Conservation (phyloP, 2,329 filamentous ascomycete genomes). For the Monosporascus sp. region DNA sequence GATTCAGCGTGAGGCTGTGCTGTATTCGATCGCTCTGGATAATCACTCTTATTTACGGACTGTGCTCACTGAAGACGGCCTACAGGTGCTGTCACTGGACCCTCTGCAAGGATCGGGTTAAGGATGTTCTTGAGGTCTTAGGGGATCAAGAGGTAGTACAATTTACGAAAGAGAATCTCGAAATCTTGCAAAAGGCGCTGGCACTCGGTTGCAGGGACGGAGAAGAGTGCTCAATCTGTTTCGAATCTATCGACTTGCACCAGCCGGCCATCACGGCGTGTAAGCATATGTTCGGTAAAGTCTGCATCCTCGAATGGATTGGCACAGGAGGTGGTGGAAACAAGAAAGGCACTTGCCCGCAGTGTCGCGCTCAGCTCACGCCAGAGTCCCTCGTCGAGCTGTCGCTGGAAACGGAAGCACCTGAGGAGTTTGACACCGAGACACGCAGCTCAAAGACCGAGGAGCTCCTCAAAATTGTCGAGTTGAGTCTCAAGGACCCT, state of each 20-base stretch:
- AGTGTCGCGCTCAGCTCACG: slow-evolving; percentile 68
- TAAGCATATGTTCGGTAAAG: slow-evolving; percentile 71
- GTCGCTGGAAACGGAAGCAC: slow-evolving; percentile 42
- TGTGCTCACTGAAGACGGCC: background rate
- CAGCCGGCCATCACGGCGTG: slow-evolving; percentile 79
- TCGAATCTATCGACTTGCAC: slow-evolving; percentile 56
- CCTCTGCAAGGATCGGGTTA: slow-evolving; percentile 69
- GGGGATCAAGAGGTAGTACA: slow-evolving; percentile 62
- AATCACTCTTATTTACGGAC: background rate
- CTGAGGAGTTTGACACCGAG: slow-evolving; percentile 52
- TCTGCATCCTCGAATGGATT: slow-evolving; percentile 71
- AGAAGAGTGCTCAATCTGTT: slow-evolving; percentile 79
- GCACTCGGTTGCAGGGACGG: slow-evolving; percentile 72
- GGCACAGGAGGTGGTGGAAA: slow-evolving; percentile 28
- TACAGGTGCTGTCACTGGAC: slow-evolving; percentile 77
- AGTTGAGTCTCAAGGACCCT: slow-evolving; percentile 59
- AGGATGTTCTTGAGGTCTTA: slow-evolving; percentile 63
- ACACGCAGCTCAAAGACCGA: slow-evolving; percentile 78
- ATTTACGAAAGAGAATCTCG: slow-evolving; percentile 66
- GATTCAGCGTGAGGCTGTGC: slow-evolving; percentile 20
- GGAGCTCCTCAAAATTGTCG: slow-evolving; percentile 68
- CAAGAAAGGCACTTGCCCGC: slow-evolving; percentile 73
- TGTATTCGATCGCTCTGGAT: slow-evolving; percentile 9
- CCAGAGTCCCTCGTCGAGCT: slow-evolving; percentile 60
- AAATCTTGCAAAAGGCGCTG: slow-evolving; percentile 68